Evolutionary conservation across 495 filamentous ascomycete species (phyloP).

Genomic region (Hypoxylon fragiforme): DNA sequence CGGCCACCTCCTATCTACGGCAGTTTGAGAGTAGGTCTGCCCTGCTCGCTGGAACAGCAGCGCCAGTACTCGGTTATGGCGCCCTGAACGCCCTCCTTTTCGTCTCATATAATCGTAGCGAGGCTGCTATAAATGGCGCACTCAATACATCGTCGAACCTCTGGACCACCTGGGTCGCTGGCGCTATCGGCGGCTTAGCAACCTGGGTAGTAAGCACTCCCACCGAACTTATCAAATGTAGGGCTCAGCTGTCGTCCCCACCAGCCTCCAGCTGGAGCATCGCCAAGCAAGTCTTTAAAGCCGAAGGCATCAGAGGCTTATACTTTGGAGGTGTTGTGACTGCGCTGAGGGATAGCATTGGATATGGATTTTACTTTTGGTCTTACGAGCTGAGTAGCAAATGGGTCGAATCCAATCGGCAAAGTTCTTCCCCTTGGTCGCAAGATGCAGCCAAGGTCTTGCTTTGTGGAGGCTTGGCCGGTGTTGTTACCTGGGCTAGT

Average conservation of each 20-base stretch:
- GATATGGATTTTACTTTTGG: conserved; percentile 94
- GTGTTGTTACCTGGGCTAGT: conserved; percentile 80
- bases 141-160: conserved; percentile 47
- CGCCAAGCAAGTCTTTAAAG: conserved; percentile 59
- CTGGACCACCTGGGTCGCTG: conserved; percentile 70
- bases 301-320: conserved; percentile 68
- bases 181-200: conserved; percentile 74
- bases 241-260: conserved; percentile 62
- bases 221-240: conserved; percentile 86
- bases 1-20: conserved; percentile 27
- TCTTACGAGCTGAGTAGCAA: conserved; percentile 75
- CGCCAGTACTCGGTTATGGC: conserved; percentile 84
- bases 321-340: conserved; percentile 81
- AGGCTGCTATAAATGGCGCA: conserved; percentile 56
- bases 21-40: conserved; percentile 41
- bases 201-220: conserved; percentile 82
- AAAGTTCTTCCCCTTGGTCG: conserved; percentile 31
- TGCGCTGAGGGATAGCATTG: conserved; percentile 77
- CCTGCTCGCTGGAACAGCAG: conserved; percentile 64
- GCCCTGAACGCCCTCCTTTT: conserved; percentile 88
- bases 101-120: conserved; percentile 78
- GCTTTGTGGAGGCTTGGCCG: conserved; percentile 82
- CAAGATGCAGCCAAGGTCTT: conserved; percentile 65
- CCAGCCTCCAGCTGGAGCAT: conserved; percentile 60
- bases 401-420: conserved; percentile 45